Evolutionary conservation across 768 basidiomycete species (phyloP).

Genomic region (Leccinum ochraceum): DNA sequence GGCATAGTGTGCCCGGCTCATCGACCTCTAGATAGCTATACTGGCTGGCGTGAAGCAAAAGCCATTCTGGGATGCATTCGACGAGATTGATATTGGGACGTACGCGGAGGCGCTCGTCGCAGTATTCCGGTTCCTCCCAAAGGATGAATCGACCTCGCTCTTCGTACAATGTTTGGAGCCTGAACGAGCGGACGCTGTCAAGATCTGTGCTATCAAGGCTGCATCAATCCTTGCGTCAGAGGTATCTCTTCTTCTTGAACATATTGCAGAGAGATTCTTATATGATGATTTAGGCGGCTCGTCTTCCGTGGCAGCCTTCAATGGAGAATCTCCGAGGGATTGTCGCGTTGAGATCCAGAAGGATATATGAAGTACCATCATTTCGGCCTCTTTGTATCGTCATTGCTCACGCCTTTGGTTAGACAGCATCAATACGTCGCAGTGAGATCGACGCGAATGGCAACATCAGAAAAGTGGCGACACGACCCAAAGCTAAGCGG

Average conservation of each 20-base stretch:
- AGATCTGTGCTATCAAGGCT: conserved; percentile 75
- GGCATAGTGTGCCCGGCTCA: conserved; percentile 3
- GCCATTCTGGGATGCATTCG: conserved; percentile 71
- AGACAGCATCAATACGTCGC: conserved; percentile 55
- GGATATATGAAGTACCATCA: conserved; percentile 54
- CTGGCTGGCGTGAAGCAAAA: conserved; percentile 40
- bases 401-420: conserved; percentile 14
- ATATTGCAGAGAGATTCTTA: conserved; percentile 10
- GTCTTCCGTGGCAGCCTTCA: conserved; percentile 57
- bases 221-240: conserved; percentile 68
- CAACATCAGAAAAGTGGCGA: conserved; percentile 50
- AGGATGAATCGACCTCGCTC: conserved; percentile 58
- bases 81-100: conserved; percentile 75
- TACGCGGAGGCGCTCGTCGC: conserved; percentile 74
- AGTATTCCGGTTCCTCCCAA: conserved; percentile 68
- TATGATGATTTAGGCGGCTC: conserved; percentile 41
- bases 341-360: conserved; percentile 50
- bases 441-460: conserved; percentile 64
- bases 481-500: conserved; percentile 63
- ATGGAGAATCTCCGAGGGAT: conserved; percentile 48
- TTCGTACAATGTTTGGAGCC: conserved; percentile 70
- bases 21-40: conserved; percentile 23
- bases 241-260: conserved; percentile 38
- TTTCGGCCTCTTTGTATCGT: conserved; percentile 6
- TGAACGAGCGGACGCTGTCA: conserved; percentile 79